Evolutionary conservation across 164 flowering plant genomes (phyloP).

Genomic region (Vitis labrusca): DNA sequence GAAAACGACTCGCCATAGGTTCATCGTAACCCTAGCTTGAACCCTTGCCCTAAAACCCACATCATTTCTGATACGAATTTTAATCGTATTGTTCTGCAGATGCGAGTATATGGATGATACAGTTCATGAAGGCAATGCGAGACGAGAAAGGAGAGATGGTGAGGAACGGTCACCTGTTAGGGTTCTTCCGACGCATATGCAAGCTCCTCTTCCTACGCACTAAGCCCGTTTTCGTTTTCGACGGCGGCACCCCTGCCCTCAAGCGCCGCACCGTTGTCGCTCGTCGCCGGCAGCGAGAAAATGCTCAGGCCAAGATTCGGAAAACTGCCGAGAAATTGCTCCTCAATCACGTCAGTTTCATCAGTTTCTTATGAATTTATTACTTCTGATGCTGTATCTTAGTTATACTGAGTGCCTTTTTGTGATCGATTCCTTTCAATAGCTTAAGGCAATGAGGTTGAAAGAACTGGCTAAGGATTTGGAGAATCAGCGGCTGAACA

Average conservation of each 20-base stretch:
- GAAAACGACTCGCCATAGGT: conserved; percentile 89
- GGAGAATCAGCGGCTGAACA: conserved; percentile 40
- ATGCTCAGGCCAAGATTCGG: conserved; percentile 87
- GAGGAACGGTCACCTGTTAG: conserved; percentile 81
- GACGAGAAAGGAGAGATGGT: conserved; percentile 97
- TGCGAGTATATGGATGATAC: conserved; percentile 98
- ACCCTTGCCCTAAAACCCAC: neutral
- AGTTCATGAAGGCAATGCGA: conserved; percentile 98
- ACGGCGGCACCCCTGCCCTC: conserved; percentile 92
- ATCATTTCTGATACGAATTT: neutral
- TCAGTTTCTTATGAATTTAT: neutral
- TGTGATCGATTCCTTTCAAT: conserved; percentile 9
- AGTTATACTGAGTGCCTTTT: neutral
- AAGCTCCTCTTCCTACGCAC: conserved; percentile 83
- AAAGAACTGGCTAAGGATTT: conserved; percentile 65
- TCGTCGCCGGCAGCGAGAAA: conserved; percentile 86
- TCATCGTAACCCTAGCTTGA: conserved; percentile 23
- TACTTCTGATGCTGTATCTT: neutral
- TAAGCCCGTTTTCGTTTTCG: conserved; percentile 93
- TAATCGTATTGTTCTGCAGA: conserved; percentile 37
- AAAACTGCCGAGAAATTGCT: conserved; percentile 96
- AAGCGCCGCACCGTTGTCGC: conserved; percentile 92
- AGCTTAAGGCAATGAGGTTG: conserved; percentile 72
- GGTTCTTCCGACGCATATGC: conserved; percentile 92
- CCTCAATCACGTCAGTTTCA: conserved; percentile 67